Percentiles rank a stretch among this genome's conserved stretches.
Conservation (phyloP, 164 flowering plant genomes). For the Warburgia ugandensis region DNA sequence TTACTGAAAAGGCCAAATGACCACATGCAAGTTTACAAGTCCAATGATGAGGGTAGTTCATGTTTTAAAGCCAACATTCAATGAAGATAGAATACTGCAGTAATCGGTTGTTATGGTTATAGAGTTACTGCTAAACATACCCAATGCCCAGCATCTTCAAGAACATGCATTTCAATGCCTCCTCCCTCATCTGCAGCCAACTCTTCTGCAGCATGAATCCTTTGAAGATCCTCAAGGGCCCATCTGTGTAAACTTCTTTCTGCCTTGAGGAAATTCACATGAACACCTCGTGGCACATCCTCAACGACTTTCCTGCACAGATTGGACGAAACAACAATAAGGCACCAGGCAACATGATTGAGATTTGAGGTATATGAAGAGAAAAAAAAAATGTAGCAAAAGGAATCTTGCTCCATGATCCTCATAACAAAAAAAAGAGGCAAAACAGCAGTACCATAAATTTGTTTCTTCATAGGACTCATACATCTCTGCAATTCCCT, state of each 20-base stretch:
- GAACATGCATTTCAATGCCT: slow-evolving; percentile 94
- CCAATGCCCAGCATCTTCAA: slow-evolving; percentile 99
- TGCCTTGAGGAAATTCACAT: slow-evolving; percentile 86
- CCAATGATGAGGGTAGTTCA: too few species aligned
- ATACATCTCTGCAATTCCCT: slow-evolving; percentile 84
- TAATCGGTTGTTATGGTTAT: too few species aligned
- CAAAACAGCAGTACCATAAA: slow-evolving; percentile 47
- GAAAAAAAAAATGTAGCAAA: too few species aligned
- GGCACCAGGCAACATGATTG: background rate
- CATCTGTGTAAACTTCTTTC: slow-evolving; percentile 93
- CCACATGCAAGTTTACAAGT: too few species aligned
- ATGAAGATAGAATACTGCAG: too few species aligned
- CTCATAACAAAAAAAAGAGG: background rate
- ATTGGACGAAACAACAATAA: background rate
- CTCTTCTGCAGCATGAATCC: slow-evolving; percentile 92
- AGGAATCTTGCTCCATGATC: too few species aligned
- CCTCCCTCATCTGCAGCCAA: slow-evolving; percentile 78
- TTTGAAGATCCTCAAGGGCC: slow-evolving; percentile 88
- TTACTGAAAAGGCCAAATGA: too few species aligned
- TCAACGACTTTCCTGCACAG: slow-evolving; percentile 72
- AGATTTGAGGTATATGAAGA: background rate
- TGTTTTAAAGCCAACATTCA: too few species aligned
- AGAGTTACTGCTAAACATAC: too few species aligned
- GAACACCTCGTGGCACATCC: slow-evolving; percentile 83
- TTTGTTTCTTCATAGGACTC: slow-evolving; percentile 89